phyloP scores from a whole-genome alignment of 1,284 basidiomycete species.

The Chondrostereum purpureum region DNA sequence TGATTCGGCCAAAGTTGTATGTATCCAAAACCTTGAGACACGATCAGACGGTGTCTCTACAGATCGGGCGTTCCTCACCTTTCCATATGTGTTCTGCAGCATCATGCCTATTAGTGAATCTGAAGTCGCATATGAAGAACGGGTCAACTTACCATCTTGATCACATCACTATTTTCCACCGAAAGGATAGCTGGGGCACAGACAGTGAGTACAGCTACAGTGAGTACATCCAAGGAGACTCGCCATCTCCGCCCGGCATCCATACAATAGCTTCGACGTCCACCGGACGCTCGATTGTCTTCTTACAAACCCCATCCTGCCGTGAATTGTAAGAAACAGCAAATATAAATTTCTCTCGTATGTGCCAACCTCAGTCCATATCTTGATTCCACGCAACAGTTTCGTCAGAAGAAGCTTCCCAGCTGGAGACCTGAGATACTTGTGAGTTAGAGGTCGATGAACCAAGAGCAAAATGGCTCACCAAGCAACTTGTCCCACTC shows the following conservation, averaged over 20 bases:
- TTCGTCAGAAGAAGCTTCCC: conserved; percentile 61
- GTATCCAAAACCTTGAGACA: conserved; percentile 41
- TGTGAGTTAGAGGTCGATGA: conserved; percentile 3
- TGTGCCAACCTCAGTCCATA: conserved; percentile 62
- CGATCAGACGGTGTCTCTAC: neutral
- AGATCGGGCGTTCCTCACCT: conserved; percentile 19
- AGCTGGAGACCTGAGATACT: conserved; percentile 51
- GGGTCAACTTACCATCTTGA: conserved; percentile 27
- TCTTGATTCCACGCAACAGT: conserved; percentile 62
- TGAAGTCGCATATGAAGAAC: too few species aligned
- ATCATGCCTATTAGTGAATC: too few species aligned
- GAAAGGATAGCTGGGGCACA: conserved; percentile 47
- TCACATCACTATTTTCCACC: conserved; percentile 36
- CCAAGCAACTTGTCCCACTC: conserved; percentile 78
- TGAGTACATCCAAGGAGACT: conserved; percentile 7
- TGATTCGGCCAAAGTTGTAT: conserved; percentile 61
- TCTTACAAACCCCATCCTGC: conserved; percentile 67
- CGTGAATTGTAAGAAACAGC: conserved; percentile 9
- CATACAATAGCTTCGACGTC: conserved; percentile 65
- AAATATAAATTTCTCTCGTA: conserved; percentile 5
- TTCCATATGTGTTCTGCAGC: conserved; percentile 55
- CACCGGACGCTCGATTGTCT: conserved; percentile 58
- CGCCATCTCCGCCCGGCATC: conserved; percentile 64
- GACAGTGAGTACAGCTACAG: conserved; percentile 10
- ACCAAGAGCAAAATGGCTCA: conserved; percentile 24